Evolutionary conservation across 495 filamentous ascomycete genomes (phyloP).

Genomic region (Penicillium samsonianum): DNA sequence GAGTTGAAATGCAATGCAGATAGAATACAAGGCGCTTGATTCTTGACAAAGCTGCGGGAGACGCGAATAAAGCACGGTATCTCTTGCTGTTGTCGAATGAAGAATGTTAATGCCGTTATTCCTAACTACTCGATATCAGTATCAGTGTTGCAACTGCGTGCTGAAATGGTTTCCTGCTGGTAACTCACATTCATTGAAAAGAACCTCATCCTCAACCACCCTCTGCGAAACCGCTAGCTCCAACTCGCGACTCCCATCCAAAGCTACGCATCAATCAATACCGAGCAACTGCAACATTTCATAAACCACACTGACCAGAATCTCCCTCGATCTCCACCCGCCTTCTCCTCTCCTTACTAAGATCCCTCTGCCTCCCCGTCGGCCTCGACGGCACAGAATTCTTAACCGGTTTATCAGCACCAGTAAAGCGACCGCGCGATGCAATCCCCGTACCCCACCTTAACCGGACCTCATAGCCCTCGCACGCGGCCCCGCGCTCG

Average conservation of each 20-base stretch:
- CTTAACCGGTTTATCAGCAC: slow-evolving; percentile 36
- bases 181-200: slow-evolving; percentile 39
- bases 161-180: neutral
- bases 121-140: slow-evolving; percentile 26
- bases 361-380: slow-evolving; percentile 35
- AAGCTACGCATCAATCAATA: neutral
- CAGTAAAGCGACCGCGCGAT: slow-evolving; percentile 38
- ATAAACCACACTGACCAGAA: slow-evolving; percentile 1
- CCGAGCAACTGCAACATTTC: neutral
- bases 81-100: slow-evolving; percentile 33
- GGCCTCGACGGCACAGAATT: slow-evolving; percentile 25
- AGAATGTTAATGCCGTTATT: slow-evolving; percentile 35
- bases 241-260: neutral
- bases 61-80: slow-evolving; percentile 24
- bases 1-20: slow-evolving; percentile 39
- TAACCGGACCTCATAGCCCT: slow-evolving; percentile 41
- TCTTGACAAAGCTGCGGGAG: slow-evolving; percentile 32
- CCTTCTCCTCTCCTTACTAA: slow-evolving; percentile 26
- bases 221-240: neutral
- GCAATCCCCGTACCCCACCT: slow-evolving; percentile 42
- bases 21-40: slow-evolving; percentile 34
- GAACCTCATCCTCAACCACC: slow-evolving; percentile 18
- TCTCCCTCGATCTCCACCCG: neutral
- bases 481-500: slow-evolving; percentile 31
- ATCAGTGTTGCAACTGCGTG: neutral